Base-by-base conservation (phyloP, 1,284 basidiomycete species). In the Mycena sp. region DNA sequence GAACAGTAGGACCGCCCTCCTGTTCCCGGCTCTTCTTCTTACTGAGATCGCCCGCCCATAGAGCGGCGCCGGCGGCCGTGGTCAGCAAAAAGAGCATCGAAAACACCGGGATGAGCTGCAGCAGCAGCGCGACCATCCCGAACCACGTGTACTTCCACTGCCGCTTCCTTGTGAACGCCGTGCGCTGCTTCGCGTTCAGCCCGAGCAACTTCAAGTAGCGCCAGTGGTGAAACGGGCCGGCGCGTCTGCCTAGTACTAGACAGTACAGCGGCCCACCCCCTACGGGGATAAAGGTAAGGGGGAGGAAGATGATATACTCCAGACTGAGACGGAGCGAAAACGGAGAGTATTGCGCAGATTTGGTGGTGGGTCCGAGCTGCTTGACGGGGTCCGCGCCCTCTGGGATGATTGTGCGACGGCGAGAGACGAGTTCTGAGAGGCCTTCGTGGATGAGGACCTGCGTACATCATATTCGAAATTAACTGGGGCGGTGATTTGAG, bases 171-270 rank as follows among this genome's bases (percentile, higher is more conserved):
- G 89, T 81, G 71, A 88, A 89, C 3, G 80, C 77, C 1, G 82
- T 78, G 23, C 83, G 76, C 53, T 83, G 78, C 49, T 73, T 64
- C 26, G 76, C 71, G 63, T 84, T 78, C 55, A 84, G 81, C 6
- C 83, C 82, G 73, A 90, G 91, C 61, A 92, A 81, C 74, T 89
- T 85, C 76, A 91, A 92, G 74, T 91, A 92, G 38, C 89, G 83
- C 4, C 81, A 75, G 72, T 91, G 90, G 74, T 84, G 88, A 17
- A 80, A 76, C 0, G 87, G 89, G 6, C 89, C 89, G 6, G 81
- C 74, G 73, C 85, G 85, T 44, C 77, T 69, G 17, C 81, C 81
- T 56, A 85, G 84, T 69, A 80, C 81, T 26, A 85, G 65, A 53
- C 87, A 72, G 78, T 92, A 92, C 59, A 88, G 75, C 6, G 80